phyloP scores from a whole-genome alignment of 2,329 filamentous ascomycete species.

The Aspergillus ustus region DNA sequence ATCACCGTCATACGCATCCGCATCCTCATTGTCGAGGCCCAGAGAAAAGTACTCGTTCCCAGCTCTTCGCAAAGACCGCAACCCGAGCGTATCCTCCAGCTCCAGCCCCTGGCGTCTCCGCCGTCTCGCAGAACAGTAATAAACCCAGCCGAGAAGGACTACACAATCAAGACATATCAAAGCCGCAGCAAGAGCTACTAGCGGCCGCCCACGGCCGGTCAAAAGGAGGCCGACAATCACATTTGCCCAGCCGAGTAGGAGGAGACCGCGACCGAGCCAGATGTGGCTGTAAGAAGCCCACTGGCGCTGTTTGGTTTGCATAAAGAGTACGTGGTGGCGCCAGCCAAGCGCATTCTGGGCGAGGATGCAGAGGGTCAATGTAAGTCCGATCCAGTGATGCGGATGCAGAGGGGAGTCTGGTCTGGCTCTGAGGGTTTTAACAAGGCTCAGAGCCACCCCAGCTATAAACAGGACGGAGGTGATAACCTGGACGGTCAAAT shows the following conservation, averaged over 20 bases:
- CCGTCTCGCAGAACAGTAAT: background rate
- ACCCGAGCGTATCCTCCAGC: background rate
- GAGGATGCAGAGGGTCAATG: background rate
- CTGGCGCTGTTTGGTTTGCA: conserved; percentile 7
- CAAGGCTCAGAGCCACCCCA: conserved; percentile 7
- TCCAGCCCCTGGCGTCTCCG: background rate
- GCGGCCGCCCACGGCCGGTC: background rate
- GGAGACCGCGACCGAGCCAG: conserved; percentile 6
- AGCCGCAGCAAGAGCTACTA: background rate
- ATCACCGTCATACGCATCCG: conserved; percentile 2
- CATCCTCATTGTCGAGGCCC: background rate
- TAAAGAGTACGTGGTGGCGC: conserved; percentile 16
- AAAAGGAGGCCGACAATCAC: conserved; percentile 13
- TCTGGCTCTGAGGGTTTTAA: conserved; percentile 1
- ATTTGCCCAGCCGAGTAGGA: conserved; percentile 15
- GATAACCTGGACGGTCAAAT: conserved; percentile 14
- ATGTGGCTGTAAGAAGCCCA: conserved; percentile 18
- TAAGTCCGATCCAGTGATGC: conserved; percentile 7
- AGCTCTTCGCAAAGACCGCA: background rate
- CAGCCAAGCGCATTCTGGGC: conserved; percentile 11
- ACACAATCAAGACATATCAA: conserved; percentile 1
- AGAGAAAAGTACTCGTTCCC: conserved; percentile 3
- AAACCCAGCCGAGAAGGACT: conserved; percentile 12
- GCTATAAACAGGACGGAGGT: conserved; percentile 1
- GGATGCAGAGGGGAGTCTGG: background rate